These are phyloP conservation scores for Panicum miliaceum DNA, from an alignment of 176 grass and related monocot genomes.

Conservation along the genomic window DNA sequence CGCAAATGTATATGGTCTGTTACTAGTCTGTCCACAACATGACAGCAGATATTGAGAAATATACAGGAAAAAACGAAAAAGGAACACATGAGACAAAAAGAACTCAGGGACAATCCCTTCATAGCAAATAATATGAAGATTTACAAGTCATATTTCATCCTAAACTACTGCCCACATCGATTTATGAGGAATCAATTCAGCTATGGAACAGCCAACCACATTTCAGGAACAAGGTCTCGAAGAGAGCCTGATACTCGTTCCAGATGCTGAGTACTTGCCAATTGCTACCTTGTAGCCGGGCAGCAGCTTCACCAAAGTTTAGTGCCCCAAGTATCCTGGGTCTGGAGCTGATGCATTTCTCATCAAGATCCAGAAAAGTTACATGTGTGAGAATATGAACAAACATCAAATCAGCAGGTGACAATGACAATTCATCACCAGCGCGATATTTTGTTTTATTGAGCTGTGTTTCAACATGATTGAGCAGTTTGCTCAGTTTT, in stretches of 20 bases:
- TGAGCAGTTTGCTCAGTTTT: slow-evolving; percentile 58
- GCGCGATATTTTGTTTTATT: slow-evolving; percentile 53
- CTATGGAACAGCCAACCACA: slow-evolving; percentile 8
- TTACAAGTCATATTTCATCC: slow-evolving; percentile 30
- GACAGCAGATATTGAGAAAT: slow-evolving; percentile 15
- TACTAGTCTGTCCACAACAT: slow-evolving; percentile 23
- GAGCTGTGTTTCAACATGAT: slow-evolving; percentile 68
- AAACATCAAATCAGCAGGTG: slow-evolving; percentile 71
- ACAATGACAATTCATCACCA: slow-evolving; percentile 61
- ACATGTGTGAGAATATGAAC: slow-evolving; percentile 65
- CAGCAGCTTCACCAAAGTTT: slow-evolving; percentile 69
- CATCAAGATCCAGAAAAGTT: slow-evolving; percentile 59
- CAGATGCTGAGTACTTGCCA: slow-evolving; percentile 59
- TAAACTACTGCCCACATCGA: slow-evolving; percentile 20
- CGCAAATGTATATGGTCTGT: background rate
- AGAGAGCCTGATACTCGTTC: slow-evolving; percentile 65
- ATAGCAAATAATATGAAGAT: slow-evolving; percentile 19
- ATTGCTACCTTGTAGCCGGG: slow-evolving; percentile 74
- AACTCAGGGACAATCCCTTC: slow-evolving; percentile 1
- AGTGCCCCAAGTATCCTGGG: slow-evolving; percentile 61
- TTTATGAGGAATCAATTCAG: slow-evolving; percentile 7
- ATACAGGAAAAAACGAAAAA: background rate
- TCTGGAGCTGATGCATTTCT: slow-evolving; percentile 67
- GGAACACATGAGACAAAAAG: slow-evolving; percentile 8
- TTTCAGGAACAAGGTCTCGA: slow-evolving; percentile 64